Evolutionary conservation across 1,284 basidiomycete species (phyloP).

Genomic region (Psilocybe mexicana): DNA sequence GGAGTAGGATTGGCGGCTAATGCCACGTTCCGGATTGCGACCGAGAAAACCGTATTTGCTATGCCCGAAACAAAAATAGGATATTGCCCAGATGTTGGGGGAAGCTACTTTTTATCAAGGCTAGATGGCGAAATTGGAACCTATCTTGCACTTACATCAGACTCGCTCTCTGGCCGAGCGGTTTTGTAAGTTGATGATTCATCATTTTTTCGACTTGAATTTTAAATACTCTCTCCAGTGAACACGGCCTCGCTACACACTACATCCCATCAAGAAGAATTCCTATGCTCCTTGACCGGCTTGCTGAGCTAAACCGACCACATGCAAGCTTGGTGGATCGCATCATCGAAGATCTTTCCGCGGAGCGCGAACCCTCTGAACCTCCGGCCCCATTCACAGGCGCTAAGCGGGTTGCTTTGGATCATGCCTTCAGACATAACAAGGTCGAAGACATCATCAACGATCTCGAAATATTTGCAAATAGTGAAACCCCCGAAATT

Average conservation of each 20-base stretch:
- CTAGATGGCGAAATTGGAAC: constrained; percentile 92
- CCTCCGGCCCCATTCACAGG: constrained; percentile 59
- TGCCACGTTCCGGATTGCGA: constrained; percentile 91
- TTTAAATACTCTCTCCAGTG: constrained; percentile 45
- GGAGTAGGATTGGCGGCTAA: constrained; percentile 91
- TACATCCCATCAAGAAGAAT: constrained; percentile 79
- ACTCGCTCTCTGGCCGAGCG: constrained; percentile 71
- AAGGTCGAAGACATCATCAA: constrained; percentile 72
- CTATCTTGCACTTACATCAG: constrained; percentile 91
- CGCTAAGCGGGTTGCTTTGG: constrained; percentile 71
- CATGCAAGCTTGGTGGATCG: constrained; percentile 44
- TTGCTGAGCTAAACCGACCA: constrained; percentile 61
- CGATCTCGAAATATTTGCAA: constrained; percentile 51
- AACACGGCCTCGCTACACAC: constrained; percentile 90
- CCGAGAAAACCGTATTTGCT: constrained; percentile 90
- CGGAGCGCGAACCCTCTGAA: constrained; percentile 61
- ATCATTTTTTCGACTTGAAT: constrained; percentile 10
- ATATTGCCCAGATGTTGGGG: constrained; percentile 90
- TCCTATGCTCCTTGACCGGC: constrained; percentile 62
- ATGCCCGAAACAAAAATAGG: constrained; percentile 98
- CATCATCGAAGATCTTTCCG: constrained; percentile 69
- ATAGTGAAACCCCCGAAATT: constrained; percentile 44
- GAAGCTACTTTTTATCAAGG: constrained; percentile 85
- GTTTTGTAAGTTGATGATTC: constrained; percentile 67
- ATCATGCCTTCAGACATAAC: constrained; percentile 72